These are phyloP conservation scores for Musa beccarii DNA, from an alignment of 176 grass and related monocot species.

Conservation along the genomic window DNA sequence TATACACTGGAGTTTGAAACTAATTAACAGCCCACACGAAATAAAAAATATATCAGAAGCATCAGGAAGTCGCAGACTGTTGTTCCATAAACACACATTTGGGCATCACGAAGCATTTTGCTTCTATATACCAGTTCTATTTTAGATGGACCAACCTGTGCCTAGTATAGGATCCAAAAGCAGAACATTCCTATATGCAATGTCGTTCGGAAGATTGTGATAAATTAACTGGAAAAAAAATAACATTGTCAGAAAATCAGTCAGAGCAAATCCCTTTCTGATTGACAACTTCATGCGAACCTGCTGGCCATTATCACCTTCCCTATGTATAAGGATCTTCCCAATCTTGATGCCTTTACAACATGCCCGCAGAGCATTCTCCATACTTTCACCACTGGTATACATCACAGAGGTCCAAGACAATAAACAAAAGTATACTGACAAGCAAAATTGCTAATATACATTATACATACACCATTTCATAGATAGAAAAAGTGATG, in stretches of 20 bases:
- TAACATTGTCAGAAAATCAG: background rate
- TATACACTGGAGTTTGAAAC: background rate
- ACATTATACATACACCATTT: background rate
- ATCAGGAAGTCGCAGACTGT: background rate
- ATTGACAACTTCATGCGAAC: background rate
- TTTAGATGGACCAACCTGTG: constrained; percentile 2
- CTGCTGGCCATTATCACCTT: constrained; percentile 18
- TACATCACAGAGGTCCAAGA: background rate
- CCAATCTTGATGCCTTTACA: constrained; percentile 22
- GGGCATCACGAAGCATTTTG: background rate
- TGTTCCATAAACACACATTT: background rate
- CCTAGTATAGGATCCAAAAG: constrained; percentile 17
- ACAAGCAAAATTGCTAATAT: background rate
- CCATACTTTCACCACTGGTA: constrained; percentile 21
- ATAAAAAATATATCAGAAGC: background rate
- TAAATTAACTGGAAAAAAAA: constrained; percentile 11
- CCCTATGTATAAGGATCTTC: constrained; percentile 23
- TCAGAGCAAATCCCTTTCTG: background rate
- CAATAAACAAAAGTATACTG: background rate
- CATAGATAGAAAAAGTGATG: background rate
- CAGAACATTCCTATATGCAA: constrained; percentile 13
- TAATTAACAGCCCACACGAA: background rate
- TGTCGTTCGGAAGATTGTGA: constrained; percentile 12
- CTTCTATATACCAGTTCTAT: background rate
- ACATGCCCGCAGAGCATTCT: constrained; percentile 22